Percentiles rank a stretch among this genome's conserved stretches.
Evolutionary conservation across 2,329 filamentous ascomycete species (phyloP).

Genomic region (Phaeophleospora eucalypticola): DNA sequence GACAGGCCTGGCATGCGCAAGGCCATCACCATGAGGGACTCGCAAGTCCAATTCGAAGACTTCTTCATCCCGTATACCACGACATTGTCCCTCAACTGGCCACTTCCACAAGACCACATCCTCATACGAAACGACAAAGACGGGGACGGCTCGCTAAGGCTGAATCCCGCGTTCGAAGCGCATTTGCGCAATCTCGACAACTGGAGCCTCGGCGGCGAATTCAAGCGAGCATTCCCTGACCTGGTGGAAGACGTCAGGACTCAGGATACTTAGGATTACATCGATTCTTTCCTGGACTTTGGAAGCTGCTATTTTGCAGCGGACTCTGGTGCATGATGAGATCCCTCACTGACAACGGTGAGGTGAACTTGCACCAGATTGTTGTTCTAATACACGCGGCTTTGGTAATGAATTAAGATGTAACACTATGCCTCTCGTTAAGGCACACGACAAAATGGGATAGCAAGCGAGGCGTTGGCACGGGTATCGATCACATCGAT

Average conservation of each 20-base stretch:
- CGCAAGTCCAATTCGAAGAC: conserved; percentile 58
- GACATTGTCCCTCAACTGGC: conserved; percentile 77
- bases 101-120: conserved; percentile 69
- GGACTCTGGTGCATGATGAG: too few species aligned
- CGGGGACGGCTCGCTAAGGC: conserved; percentile 56
- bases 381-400: too few species aligned
- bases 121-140: conserved; percentile 43
- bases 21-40: conserved; percentile 46
- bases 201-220: conserved; percentile 68
- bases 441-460: too few species aligned
- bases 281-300: too few species aligned
- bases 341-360: too few species aligned
- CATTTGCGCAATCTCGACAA: conserved; percentile 73
- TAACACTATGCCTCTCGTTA: too few species aligned
- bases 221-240: conserved; percentile 28
- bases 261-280: conserved; percentile 14
- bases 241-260: conserved; percentile 30
- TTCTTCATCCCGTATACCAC: conserved; percentile 81
- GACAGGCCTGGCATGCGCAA: conserved; percentile 66
- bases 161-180: conserved; percentile 82
- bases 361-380: too few species aligned
- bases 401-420: too few species aligned
- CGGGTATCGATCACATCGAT: too few species aligned
- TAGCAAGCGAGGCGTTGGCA: too few species aligned
- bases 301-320: too few species aligned